Percentiles rank a stretch among this genome's conserved stretches.
Conservation (phyloP, 805 yeast genomes). For the Yamadazyma sp. region DNA sequence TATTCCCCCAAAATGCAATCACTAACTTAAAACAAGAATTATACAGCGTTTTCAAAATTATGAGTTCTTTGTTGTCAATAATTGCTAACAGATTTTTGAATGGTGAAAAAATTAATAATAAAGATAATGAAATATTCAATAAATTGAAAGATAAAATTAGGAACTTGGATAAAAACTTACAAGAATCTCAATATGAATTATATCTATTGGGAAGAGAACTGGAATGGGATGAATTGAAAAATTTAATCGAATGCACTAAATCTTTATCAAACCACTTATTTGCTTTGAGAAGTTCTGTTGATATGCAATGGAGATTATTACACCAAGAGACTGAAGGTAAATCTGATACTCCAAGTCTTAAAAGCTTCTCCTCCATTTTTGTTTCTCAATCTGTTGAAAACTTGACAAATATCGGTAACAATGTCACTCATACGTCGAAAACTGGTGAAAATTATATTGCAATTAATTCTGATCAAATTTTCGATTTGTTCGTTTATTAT, state of each 20-base stretch:
- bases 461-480: slow-evolving; percentile 43
- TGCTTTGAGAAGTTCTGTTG: slow-evolving; percentile 66
- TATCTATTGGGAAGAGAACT: slow-evolving; percentile 50
- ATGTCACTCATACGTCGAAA: not conserved
- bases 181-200: slow-evolving; percentile 65
- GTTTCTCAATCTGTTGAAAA: slow-evolving; percentile 29
- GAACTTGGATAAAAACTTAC: slow-evolving; percentile 38
- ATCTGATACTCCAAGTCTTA: slow-evolving; percentile 20
- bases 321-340: slow-evolving; percentile 19
- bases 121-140: slow-evolving; percentile 35
- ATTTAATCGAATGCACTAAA: slow-evolving; percentile 51
- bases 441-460: slow-evolving; percentile 18
- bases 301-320: slow-evolving; percentile 59
- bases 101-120: slow-evolving; percentile 42
- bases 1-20: slow-evolving; percentile 65
- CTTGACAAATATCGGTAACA: slow-evolving; percentile 18
- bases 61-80: slow-evolving; percentile 47
- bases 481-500: slow-evolving; percentile 62
- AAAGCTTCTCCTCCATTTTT: slow-evolving; percentile 18
- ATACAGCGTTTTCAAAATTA: slow-evolving; percentile 48
- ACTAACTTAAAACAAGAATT: slow-evolving; percentile 41
- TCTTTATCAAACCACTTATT: slow-evolving; percentile 56
- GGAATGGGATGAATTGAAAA: slow-evolving; percentile 44
- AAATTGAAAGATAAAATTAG: slow-evolving; percentile 40
- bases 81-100: slow-evolving; percentile 48